These are phyloP conservation scores for Bruguiera sexangula DNA, from an alignment of 345 rosid genomes.

Conservation along the genomic window DNA sequence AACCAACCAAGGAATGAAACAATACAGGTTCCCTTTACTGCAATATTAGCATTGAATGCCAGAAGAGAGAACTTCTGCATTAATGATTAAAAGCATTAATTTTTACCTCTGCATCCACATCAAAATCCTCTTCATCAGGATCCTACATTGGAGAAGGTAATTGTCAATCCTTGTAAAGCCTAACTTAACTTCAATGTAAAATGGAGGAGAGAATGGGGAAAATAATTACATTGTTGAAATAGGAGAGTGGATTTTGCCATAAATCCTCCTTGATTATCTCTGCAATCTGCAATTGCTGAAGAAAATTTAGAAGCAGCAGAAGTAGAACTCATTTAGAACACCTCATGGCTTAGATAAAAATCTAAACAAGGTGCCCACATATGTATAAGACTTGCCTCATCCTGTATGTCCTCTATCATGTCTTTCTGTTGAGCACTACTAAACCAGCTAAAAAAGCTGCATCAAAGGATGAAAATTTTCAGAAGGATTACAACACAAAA, in stretches of 20 bases:
- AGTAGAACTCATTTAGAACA: not conserved
- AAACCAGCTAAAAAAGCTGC: conserved; percentile 93
- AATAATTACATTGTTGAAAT: conserved; percentile 66
- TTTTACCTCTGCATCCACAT: conserved; percentile 27
- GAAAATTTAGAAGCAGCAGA: not conserved
- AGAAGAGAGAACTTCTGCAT: not conserved
- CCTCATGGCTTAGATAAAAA: not conserved
- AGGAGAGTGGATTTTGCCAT: conserved; percentile 90
- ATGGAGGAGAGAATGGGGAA: not conserved
- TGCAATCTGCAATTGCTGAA: conserved; percentile 57
- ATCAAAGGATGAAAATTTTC: conserved; percentile 3
- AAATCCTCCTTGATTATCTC: conserved; percentile 91
- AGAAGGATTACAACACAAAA: not conserved
- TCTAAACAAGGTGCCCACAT: not conserved
- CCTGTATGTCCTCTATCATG: conserved; percentile 55
- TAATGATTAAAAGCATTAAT: not conserved
- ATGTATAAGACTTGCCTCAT: conserved; percentile 51
- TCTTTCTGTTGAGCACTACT: conserved; percentile 55
- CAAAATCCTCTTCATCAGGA: conserved; percentile 18
- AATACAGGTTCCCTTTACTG: not conserved
- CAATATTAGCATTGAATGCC: not conserved
- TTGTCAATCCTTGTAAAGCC: not conserved
- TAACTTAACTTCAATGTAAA: not conserved
- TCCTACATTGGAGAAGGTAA: conserved; percentile 16
- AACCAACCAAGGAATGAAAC: not conserved